phyloP scores from a whole-genome alignment of 352 stramenopile genomes.

The Blastocystis sp. region DNA sequence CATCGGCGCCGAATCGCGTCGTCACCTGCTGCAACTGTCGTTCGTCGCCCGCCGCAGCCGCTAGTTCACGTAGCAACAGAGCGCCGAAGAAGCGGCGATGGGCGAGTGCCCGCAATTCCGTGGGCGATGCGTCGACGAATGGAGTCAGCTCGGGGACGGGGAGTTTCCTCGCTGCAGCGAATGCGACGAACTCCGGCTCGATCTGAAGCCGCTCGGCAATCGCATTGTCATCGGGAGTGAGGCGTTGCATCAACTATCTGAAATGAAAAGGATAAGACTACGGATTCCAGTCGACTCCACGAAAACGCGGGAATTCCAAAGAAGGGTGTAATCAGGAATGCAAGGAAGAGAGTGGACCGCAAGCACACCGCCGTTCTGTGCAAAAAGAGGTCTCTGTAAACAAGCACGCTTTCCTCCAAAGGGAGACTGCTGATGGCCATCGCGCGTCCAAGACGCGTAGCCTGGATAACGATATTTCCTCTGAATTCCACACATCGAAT shows the following conservation, averaged over 20 bases:
- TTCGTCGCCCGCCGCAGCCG: neutral
- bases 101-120: neutral
- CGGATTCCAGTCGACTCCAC: neutral
- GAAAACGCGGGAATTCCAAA: neutral
- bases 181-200: slow-evolving; percentile 20
- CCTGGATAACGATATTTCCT: neutral
- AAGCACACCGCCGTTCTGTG: slow-evolving; percentile 10
- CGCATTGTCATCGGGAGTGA: neutral
- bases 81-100: slow-evolving; percentile 40
- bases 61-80: slow-evolving; percentile 14
- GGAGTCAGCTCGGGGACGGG: neutral
- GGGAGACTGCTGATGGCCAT: neutral
- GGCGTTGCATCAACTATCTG: neutral
- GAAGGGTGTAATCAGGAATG: slow-evolving; percentile 33
- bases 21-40: neutral
- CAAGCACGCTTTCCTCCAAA: slow-evolving; percentile 13
- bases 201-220: slow-evolving; percentile 1
- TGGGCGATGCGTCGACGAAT: neutral
- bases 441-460: slow-evolving; percentile 17
- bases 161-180: neutral
- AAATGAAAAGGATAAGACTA: neutral
- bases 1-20: neutral
- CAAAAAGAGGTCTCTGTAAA: slow-evolving; percentile 13
- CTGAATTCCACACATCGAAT: neutral
- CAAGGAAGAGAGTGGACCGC: slow-evolving; percentile 9